These are phyloP conservation scores for Butyriboletus appendiculatus DNA, from an alignment of 1,284 basidiomycete species.

Conservation along the genomic window DNA sequence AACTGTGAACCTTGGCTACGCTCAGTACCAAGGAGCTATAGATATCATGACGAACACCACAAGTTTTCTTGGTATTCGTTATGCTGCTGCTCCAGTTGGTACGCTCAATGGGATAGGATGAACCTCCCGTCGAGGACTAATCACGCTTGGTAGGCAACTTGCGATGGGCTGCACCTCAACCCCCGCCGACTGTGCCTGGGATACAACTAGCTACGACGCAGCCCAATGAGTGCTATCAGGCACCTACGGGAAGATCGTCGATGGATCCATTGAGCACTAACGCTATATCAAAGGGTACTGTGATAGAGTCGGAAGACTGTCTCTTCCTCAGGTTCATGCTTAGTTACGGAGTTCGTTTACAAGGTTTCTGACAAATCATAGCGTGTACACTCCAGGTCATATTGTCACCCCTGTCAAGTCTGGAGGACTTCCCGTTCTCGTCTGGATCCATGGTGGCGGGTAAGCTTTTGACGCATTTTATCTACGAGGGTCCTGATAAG, in stretches of 20 bases:
- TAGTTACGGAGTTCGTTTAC: not conserved
- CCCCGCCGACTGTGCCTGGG: constrained; percentile 16
- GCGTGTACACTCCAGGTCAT: constrained; percentile 28
- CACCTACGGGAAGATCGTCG: not conserved
- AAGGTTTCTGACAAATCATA: constrained; percentile 7
- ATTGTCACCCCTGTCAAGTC: constrained; percentile 2
- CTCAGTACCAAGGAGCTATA: constrained; percentile 32
- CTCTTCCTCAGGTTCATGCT: constrained; percentile 32
- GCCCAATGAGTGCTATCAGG: constrained; percentile 18
- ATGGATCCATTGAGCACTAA: not conserved
- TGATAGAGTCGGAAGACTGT: constrained; percentile 30
- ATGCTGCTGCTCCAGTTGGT: constrained; percentile 35
- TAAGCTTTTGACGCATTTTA: not conserved
- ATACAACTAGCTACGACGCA: constrained; percentile 22
- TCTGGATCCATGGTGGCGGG: constrained; percentile 41
- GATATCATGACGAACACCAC: constrained; percentile 25
- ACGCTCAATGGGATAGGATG: not conserved
- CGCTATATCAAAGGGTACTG: not conserved
- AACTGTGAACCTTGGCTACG: constrained; percentile 35
- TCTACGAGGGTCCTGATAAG: not conserved
- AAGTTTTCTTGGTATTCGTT: constrained; percentile 35
- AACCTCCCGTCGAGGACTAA: not conserved
- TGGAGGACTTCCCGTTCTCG: constrained; percentile 32
- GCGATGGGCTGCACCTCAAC: constrained; percentile 27
- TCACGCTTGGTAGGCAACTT: constrained; percentile 15